Base-by-base conservation (phyloP, 176 grass and related monocot genomes). In the Cymbopogon citratus region DNA sequence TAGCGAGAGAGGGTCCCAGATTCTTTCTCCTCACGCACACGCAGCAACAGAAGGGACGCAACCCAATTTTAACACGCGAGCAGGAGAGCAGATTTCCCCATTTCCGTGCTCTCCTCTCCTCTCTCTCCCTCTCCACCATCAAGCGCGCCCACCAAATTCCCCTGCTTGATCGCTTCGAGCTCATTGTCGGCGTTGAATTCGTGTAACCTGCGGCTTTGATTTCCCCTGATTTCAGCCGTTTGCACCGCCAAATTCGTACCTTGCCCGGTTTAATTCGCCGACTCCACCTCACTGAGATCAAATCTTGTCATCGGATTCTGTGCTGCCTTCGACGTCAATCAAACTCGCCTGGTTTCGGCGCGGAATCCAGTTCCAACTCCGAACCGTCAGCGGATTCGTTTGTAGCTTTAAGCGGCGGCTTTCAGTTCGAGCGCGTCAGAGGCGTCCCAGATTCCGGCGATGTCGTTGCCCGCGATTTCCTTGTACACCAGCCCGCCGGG, bases 1-100 rank as follows among this genome's bases (percentile, higher is more conserved):
- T 78, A 35, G 79, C 45, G 59, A 70, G 54, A 38, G 4, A 44
- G 72, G 87, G 82, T 19, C 87, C 77, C 79, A 54, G 77, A 38
- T 81, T 85, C 77, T 61, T 52, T 70, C 44, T 61, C 87, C 69
- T 74, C 23, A 79, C 86, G 81, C 75, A 79, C 68, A 67, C 74
- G 68, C 76, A 66, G 64, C 10, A 57, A 24, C 12, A 12, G 27
- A 38, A 16, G 63, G 45, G 9, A 89, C 77, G 87, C 83, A 89
- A 86, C 73, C 66, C 41, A 59, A 29, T 60, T 38, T 69, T 46
- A 29, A 64, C 60, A 72, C 87, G 71, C 71, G 82, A n/a, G n/a
- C n/a, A 82, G 65, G 71, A 5, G 74, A 76, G 49, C 4, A 76
- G n/a, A 51, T 76, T 83, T 66, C 87, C 87, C 83, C 83, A 66